Evolutionary conservation across 495 filamentous ascomycete genomes (phyloP).

Genomic region (Letharia columbiana): DNA sequence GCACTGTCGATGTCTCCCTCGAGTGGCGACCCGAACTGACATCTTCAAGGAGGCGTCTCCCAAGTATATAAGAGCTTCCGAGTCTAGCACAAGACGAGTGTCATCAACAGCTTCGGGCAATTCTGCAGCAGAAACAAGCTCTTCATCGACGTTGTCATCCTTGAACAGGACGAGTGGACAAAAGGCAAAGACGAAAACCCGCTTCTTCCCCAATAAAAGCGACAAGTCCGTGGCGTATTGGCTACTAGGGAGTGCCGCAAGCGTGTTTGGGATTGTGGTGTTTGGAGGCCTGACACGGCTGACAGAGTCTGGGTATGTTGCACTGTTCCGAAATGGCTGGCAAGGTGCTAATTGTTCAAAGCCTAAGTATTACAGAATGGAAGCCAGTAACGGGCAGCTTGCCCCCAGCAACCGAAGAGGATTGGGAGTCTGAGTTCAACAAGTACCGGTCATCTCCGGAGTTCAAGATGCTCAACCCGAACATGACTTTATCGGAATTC

Average conservation of each 20-base stretch:
- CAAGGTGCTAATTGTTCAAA: conserved; percentile 34
- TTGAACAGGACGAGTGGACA: conserved; percentile 14
- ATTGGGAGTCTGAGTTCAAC: conserved; percentile 86
- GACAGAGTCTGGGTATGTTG: conserved; percentile 82
- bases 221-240: conserved; percentile 77
- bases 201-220: conserved; percentile 62
- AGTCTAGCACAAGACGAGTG: conserved; percentile 18
- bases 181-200: not conserved
- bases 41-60: conserved; percentile 19
- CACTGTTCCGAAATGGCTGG: not conserved
- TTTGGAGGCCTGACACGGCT: conserved; percentile 89
- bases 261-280: conserved; percentile 93
- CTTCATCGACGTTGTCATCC: conserved; percentile 19
- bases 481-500: conserved; percentile 87
- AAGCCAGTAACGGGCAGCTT: conserved; percentile 87
- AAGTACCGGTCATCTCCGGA: conserved; percentile 89
- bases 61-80: conserved; percentile 21
- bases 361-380: conserved; percentile 99
- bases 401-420: conserved; percentile 64
- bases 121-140: not conserved
- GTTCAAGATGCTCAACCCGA: conserved; percentile 78
- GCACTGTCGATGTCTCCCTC: conserved; percentile 38
- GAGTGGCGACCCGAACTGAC: not conserved
- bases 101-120: not conserved
- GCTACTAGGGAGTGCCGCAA: conserved; percentile 81